These are phyloP conservation scores for Nannizzia gypsea DNA, from an alignment of 2,329 filamentous ascomycete species.

Conservation along the genomic window DNA sequence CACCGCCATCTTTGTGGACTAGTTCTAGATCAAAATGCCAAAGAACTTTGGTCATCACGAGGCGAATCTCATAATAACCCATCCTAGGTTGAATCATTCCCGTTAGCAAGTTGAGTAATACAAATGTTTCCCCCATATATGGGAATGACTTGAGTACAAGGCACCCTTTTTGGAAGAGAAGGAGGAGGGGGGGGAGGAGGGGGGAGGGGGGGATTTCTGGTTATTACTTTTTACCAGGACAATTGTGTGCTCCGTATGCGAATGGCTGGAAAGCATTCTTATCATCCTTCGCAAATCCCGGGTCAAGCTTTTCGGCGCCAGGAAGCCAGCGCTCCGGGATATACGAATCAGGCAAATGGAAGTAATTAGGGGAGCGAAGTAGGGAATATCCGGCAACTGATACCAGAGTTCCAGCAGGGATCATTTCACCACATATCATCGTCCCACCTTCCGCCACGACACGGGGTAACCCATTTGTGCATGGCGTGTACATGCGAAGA, in stretches of 20 bases:
- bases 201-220: conserved; percentile 9
- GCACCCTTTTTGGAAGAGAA: neutral
- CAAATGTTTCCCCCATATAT: neutral
- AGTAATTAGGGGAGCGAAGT: conserved; percentile 23
- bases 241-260: conserved; percentile 26
- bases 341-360: conserved; percentile 16
- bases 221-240: conserved; percentile 30
- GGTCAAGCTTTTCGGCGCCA: conserved; percentile 10
- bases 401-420: conserved; percentile 17
- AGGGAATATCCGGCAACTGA: conserved; percentile 22
- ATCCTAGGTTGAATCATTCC: conserved; percentile 8
- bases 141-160: neutral
- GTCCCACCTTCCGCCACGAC: conserved; percentile 21
- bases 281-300: conserved; percentile 23
- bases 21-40: conserved; percentile 12
- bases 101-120: neutral
- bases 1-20: conserved; percentile 5
- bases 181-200: conserved; percentile 6
- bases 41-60: conserved; percentile 9
- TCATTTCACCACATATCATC: conserved; percentile 18
- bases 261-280: conserved; percentile 22
- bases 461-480: conserved; percentile 23
- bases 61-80: conserved; percentile 9
- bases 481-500: conserved; percentile 21
- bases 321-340: conserved; percentile 32